Conservation (phyloP, 83 land plant genomes). For the Thuja plicata region DNA sequence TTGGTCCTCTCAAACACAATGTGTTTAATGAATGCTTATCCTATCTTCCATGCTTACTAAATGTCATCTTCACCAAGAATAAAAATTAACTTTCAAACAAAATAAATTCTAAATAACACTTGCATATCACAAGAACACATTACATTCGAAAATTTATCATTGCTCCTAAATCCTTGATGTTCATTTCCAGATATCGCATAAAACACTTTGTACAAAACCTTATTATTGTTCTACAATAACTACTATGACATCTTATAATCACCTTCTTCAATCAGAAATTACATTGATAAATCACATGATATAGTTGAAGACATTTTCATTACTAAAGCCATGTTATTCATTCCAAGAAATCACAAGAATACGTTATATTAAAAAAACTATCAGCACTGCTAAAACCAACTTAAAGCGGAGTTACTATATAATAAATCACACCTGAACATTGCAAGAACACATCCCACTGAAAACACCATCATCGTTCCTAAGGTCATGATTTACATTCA, state of each 20-base stretch:
- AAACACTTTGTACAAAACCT: not conserved
- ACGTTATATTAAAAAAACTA: not conserved
- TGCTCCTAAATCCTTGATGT: not conserved
- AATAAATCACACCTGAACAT: not conserved
- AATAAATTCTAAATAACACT: not conserved
- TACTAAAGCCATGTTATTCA: not conserved
- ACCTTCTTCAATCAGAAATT: no score
- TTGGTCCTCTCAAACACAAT: slow-evolving; percentile 35
- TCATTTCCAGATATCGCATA: not conserved
- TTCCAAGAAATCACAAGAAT: not conserved
- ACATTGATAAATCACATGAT: not conserved
- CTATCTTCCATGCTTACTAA: slow-evolving; percentile 8
- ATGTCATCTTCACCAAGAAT: not conserved
- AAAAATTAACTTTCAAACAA: not conserved
- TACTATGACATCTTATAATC: no score
- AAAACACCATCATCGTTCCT: not conserved
- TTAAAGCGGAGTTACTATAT: not conserved
- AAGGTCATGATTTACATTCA: not conserved
- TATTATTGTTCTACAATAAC: not conserved
- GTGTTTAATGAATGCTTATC: slow-evolving; percentile 25
- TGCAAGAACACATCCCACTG: not conserved
- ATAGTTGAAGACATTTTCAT: not conserved
- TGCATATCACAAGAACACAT: not conserved
- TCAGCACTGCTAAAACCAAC: not conserved
- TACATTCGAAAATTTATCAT: not conserved